Evolutionary conservation across 108 stramenopile species (phyloP).

Genomic region (Craspedostauros australis): DNA sequence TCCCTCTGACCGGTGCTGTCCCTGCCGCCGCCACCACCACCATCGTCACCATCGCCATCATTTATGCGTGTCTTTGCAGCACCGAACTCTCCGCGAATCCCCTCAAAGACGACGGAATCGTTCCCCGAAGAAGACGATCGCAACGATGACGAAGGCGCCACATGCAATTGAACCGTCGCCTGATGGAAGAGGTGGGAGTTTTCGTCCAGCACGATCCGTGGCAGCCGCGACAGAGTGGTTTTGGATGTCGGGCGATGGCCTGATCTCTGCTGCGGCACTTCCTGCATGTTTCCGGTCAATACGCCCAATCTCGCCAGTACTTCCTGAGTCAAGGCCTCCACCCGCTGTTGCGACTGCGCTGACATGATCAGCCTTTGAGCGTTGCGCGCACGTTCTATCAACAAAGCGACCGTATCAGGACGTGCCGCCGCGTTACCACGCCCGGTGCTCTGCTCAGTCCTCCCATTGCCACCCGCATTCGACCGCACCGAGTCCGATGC

Average conservation of each 20-base stretch:
- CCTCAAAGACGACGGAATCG: neutral
- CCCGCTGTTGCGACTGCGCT: slow-evolving; percentile 10
- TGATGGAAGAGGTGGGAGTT: slow-evolving; percentile 33
- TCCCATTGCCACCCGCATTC: slow-evolving; percentile 13
- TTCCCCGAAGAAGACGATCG: neutral
- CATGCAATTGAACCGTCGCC: slow-evolving; percentile 10
- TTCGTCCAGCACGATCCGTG: slow-evolving; percentile 21
- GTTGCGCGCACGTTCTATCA: neutral
- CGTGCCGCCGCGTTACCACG: slow-evolving; percentile 12
- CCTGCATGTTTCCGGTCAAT: too few species aligned
- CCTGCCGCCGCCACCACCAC: slow-evolving; percentile 32
- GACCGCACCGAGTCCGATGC: neutral
- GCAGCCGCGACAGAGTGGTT: slow-evolving; percentile 14
- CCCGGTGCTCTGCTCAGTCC: slow-evolving; percentile 14
- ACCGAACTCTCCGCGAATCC: slow-evolving; percentile 35
- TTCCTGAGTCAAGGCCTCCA: slow-evolving; percentile 29
- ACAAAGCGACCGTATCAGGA: slow-evolving; percentile 6
- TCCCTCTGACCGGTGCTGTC: slow-evolving; percentile 26
- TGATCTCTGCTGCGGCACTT: too few species aligned
- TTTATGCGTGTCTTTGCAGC: neutral
- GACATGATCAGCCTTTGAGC: neutral
- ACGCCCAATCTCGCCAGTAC: neutral
- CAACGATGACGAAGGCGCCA: neutral
- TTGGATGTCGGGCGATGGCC: slow-evolving; percentile 29
- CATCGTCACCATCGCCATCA: slow-evolving; percentile 9